These are phyloP conservation scores for Gamsiella multidivaricata DNA, from an alignment of 192 early-diverging fungal species.

Conservation along the genomic window DNA sequence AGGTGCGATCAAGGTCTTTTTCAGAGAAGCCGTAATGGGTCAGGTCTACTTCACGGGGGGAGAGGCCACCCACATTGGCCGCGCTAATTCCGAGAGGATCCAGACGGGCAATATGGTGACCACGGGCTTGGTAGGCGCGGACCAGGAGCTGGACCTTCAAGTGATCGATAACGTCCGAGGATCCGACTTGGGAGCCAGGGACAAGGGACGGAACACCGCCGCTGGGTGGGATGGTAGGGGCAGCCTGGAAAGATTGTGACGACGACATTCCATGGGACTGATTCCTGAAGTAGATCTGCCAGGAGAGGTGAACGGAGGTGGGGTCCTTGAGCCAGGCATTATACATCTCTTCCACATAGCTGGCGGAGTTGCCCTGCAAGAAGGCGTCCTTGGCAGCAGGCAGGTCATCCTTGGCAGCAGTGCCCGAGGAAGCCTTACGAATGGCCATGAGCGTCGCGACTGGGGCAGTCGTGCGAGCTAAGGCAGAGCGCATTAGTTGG, in stretches of 20 bases:
- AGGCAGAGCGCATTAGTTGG: conserved; percentile 27
- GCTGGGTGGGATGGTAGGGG: conserved; percentile 83
- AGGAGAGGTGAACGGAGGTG: conserved; percentile 90
- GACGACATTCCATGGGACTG: conserved; percentile 72
- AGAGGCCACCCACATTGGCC: conserved; percentile 59
- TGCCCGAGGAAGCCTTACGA: conserved; percentile 32
- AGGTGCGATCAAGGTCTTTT: conserved; percentile 90
- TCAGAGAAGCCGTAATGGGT: conserved; percentile 96
- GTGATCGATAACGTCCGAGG: conserved; percentile 88
- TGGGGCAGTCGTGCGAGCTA: conserved; percentile 25
- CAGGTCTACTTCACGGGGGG: conserved; percentile 87
- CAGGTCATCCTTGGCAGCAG: conserved; percentile 29
- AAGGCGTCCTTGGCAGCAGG: conserved; percentile 82
- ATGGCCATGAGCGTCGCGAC: conserved; percentile 34
- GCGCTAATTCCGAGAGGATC: conserved; percentile 92
- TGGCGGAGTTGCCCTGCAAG: conserved; percentile 84
- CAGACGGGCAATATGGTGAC: conserved; percentile 94
- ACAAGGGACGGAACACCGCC: conserved; percentile 67
- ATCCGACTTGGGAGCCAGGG: conserved; percentile 58
- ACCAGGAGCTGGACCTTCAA: conserved; percentile 98
- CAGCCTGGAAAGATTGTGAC: conserved; percentile 80
- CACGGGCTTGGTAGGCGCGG: conserved; percentile 95
- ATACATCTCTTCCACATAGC: conserved; percentile 97
- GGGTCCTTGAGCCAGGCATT: conserved; percentile 92
- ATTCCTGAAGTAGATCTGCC: conserved; percentile 96